Percentiles rank a stretch among this genome's conserved stretches.
These are phyloP conservation scores for Microbotryomycetes sp. DNA, from an alignment of 1,284 basidiomycete species.

Conservation along the genomic window DNA sequence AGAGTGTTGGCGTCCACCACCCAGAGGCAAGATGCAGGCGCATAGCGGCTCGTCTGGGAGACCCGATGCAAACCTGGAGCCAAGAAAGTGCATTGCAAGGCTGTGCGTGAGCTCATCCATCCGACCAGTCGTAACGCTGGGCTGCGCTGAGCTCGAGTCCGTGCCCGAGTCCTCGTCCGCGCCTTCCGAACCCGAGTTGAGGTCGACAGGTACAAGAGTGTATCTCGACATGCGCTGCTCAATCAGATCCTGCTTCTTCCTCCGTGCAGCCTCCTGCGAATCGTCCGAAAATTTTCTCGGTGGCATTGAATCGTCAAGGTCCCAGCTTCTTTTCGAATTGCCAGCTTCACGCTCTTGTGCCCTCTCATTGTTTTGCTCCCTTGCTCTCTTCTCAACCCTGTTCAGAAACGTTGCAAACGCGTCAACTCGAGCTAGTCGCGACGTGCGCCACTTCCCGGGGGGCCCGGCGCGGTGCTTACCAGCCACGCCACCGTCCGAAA, in stretches of 20 bases:
- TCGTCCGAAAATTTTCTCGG: too few relatives aligned
- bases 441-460: neutral
- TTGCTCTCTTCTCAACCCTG: constrained; percentile 17
- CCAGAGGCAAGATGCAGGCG: constrained; percentile 1
- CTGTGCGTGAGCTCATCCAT: neutral
- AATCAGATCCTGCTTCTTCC: neutral
- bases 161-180: neutral
- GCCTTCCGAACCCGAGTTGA: neutral
- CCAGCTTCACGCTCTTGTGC: neutral
- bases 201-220: neutral
- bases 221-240: neutral
- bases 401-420: neutral
- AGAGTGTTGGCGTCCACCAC: neutral
- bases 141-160: neutral
- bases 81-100: constrained; percentile 6
- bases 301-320: neutral
- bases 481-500: constrained; percentile 12
- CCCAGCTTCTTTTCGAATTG: neutral
- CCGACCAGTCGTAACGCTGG: neutral
- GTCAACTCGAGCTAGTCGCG: neutral
- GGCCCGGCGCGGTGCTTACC: neutral
- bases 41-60: constrained; percentile 15
- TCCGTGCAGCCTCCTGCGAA: neutral
- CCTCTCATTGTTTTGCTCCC: constrained; percentile 2
- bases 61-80: constrained; percentile 12